Conservation (phyloP, 2,329 filamentous ascomycete genomes). For the Colletotrichum siamense region DNA sequence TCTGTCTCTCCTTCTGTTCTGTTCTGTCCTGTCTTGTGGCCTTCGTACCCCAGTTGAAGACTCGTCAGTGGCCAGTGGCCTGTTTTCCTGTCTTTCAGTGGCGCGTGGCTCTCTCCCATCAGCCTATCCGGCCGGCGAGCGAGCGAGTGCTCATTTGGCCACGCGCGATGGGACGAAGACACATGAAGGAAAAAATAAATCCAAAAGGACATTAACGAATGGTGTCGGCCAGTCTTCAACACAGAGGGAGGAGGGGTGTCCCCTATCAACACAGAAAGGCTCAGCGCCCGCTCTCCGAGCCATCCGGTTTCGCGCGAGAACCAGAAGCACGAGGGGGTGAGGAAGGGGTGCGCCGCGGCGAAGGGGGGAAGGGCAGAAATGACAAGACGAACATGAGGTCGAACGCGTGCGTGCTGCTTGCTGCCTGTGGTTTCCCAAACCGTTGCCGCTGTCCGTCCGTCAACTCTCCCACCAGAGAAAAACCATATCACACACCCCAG, state of each 20-base stretch:
- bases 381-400: constrained; percentile 22
- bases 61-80: not conserved
- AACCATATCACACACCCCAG: not conserved
- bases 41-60: not conserved
- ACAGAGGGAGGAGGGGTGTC: not conserved
- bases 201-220: not conserved
- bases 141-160: not conserved
- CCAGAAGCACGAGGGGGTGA: not conserved
- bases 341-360: not conserved
- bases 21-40: not conserved
- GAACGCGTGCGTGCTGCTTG: not conserved
- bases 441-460: not conserved
- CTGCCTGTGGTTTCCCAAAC: not conserved
- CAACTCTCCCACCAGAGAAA: not conserved
- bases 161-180: not conserved
- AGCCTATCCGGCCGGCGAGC: not conserved
- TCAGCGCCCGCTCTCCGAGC: constrained; percentile 10
- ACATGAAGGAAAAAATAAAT: not conserved
- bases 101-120: not conserved
- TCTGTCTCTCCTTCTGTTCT: not conserved
- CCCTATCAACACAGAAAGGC: not conserved
- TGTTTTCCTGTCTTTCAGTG: not conserved
- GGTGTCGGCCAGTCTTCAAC: not conserved
- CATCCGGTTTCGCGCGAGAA: constrained; percentile 16
- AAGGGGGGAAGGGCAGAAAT: not conserved